Conservation (phyloP, 495 filamentous ascomycete genomes). For the Lophiotrema nucula region DNA sequence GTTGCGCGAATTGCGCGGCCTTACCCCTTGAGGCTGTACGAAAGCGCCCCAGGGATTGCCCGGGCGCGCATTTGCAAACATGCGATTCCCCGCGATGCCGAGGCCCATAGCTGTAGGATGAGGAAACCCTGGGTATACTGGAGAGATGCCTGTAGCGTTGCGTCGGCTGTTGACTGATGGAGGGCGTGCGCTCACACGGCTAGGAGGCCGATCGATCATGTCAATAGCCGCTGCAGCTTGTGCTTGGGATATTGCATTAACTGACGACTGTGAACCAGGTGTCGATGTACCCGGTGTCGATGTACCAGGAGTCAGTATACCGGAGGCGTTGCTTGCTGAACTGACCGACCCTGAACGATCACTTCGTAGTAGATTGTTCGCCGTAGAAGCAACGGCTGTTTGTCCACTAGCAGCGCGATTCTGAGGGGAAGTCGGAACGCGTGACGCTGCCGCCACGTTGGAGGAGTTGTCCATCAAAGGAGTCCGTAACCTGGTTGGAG, state of each 20-base stretch:
- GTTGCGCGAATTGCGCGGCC: constrained; percentile 31
- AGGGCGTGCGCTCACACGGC: constrained; percentile 26
- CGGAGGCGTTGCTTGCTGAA: constrained; percentile 13
- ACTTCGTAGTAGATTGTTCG: not conserved
- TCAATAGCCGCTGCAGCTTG: constrained; percentile 19
- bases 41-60: constrained; percentile 33
- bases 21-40: constrained; percentile 19
- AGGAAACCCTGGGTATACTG: constrained; percentile 23
- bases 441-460: constrained; percentile 3
- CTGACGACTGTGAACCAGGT: constrained; percentile 10
- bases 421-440: constrained; percentile 18
- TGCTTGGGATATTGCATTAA: constrained; percentile 19
- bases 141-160: constrained; percentile 11
- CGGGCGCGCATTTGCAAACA: constrained; percentile 16
- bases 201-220: constrained; percentile 32
- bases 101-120: constrained; percentile 22
- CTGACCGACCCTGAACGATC: constrained; percentile 20
- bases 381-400: too few species aligned
- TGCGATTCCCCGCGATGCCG: constrained; percentile 21
- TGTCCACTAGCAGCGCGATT: too few species aligned
- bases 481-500: constrained; percentile 23
- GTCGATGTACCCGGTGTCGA: constrained; percentile 14
- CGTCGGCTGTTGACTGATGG: constrained; percentile 31
- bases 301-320: constrained; percentile 11
- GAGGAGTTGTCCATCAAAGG: constrained; percentile 28